Base-by-base conservation (phyloP, 179 eudicot genomes). In the Beta lomatogona region DNA sequence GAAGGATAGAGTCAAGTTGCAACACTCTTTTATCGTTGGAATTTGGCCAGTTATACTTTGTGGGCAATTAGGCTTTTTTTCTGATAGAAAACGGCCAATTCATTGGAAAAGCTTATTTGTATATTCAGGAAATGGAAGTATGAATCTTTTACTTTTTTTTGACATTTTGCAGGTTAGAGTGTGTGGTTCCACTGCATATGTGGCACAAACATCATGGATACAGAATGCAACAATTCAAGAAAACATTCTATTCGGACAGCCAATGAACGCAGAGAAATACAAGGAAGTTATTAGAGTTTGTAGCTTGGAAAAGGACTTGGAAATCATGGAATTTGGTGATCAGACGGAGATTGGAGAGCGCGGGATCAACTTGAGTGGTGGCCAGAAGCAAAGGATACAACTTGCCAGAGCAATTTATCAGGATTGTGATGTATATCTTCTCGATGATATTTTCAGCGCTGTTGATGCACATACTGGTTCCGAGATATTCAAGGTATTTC, bases 391-490 rank as follows among this genome's bases (percentile, higher is more conserved):
- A 84, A 78, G 98, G 53, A 90, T 93, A 66, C 98, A 95, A 73
- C 97, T 95, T 8, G 99, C 99, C 4, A 79, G 99, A 80, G 99
- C 99, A 76, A 93, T 95, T 59, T 95, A 93, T 85, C 99, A 95
- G 88, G 95, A 93, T 82, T 91, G 88, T 78, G 99, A 95, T 77
- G 88, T 95, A 8, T 95, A 95, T 86, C 89, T 95, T 46, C 97
- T 95, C 54, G 99, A 95, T 87, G 99, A 95, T 84, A 89, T 95
- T 41, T 92, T 95, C 79, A 93, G 98, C 73, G 99, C 99, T 5
- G 98, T 95, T 36, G 99, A 95, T 92, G 99, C 99, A 58, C 99
- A 95, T 77, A 95, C 99, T 44, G 99, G 99, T 5, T 91, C 99
- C 36, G 99, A 91, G 25, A 90, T 95, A 76, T 95, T 95, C 89